Base-by-base conservation (phyloP, 257 asterid genomes). In the Solanum raphanifolium region DNA sequence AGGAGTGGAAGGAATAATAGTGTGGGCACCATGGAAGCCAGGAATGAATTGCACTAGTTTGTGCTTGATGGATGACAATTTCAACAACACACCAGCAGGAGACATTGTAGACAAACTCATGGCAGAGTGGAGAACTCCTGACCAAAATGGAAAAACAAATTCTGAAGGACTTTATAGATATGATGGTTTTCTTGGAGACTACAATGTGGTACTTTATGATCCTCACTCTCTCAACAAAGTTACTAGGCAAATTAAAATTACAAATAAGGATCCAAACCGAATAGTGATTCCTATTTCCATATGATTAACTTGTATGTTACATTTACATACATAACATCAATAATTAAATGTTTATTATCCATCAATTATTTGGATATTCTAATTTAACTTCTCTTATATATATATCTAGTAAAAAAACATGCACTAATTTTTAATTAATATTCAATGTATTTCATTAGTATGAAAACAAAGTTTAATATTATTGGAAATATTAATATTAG, bases 21-120 rank as follows among this genome's bases (percentile, higher is more conserved):
- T 94, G 46, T 94, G 98, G 98, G 32, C 92, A 1, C 94, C 97
- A 48, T 84, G 91, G 76, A 88, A 88, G 1, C 91, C 91, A 2
- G 29, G 68, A 29, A 18, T 20, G 18, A 88, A 92, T 16, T 95
- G 98, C 75, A 93, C 90, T 83, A 88, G 89, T n/a, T 92, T 95
- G 96, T 95, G 98, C 87, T 94, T 95, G 23, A 92, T 98, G 0
- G 96, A 95, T 87, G 52, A 84, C 48, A 88, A 90, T 62, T 93
- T 95, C 87, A 91, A 72, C 27, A 90, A 90, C 87, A 66, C 88
- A 0, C 79, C 74, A 4, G 66, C 90, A 12, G 91, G 91, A 5
- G 93, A 93, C 15, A 91, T 84, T 0, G 94, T 94, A 1, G 96
- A 95, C 88, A 90, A 62, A 85, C 87, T 95, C 20, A 60, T 93